Evolutionary conservation across 305 asterid species (phyloP).

Genomic region (Fraxinus greggii): DNA sequence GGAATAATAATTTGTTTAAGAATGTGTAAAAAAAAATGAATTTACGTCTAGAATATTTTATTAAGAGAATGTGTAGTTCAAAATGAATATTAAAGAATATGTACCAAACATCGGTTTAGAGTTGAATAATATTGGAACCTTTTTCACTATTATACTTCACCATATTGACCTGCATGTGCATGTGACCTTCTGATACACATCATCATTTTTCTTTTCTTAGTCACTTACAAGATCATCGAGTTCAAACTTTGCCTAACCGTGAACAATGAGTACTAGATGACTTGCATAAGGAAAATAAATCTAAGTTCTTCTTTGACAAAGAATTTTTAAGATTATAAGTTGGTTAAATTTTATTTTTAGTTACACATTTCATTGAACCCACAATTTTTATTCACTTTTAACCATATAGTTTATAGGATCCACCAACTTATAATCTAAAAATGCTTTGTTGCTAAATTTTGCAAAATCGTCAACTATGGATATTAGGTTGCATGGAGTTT

Average conservation of each 20-base stretch:
- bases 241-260: not conserved
- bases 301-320: not conserved
- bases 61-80: too few species aligned
- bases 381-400: not conserved
- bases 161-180: constrained; percentile 26
- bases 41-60: too few species aligned
- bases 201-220: not conserved
- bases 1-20: too few species aligned
- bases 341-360: not conserved
- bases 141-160: not conserved
- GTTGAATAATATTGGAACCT: not conserved
- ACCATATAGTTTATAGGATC: too few species aligned
- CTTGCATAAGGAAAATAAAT: too few species aligned
- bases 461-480: not conserved
- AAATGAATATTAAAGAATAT: too few species aligned
- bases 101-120: not conserved
- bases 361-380: not conserved
- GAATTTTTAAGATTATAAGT: not conserved
- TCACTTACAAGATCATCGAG: not conserved
- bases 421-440: too few species aligned
- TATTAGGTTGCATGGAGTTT: not conserved
- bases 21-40: too few species aligned
- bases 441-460: not conserved
- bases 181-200: not conserved
- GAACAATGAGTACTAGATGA: too few species aligned